Percentiles rank a stretch among this genome's conserved stretches.
phyloP scores from a whole-genome alignment of 768 basidiomycete genomes.

The Boletus edulis region DNA sequence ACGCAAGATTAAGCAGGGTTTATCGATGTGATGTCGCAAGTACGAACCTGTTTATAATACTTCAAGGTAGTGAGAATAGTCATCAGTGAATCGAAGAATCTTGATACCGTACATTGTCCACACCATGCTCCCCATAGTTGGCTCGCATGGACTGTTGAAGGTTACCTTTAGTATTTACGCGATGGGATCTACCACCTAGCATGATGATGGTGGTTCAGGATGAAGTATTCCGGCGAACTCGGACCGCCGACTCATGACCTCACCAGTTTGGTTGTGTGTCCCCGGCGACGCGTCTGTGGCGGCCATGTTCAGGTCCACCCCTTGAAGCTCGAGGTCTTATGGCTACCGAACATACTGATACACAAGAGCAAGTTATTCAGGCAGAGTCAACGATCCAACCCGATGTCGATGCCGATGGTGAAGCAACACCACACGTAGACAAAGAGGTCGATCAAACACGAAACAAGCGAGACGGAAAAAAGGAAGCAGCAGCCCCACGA shows the following conservation, averaged over 20 bases:
- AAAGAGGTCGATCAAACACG: constrained; percentile 7
- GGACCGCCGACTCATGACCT: no score
- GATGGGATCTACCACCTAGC: constrained; percentile 24
- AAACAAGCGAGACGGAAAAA: constrained; percentile 19
- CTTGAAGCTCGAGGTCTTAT: background rate
- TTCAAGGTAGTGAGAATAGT: constrained; percentile 7
- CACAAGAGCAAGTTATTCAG: constrained; percentile 6
- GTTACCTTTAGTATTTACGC: constrained; percentile 22
- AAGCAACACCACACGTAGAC: constrained; percentile 1
- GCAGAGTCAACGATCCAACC: constrained; percentile 1
- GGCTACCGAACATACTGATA: constrained; percentile 10
- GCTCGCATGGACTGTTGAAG: constrained; percentile 45
- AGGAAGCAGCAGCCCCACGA: constrained; percentile 11
- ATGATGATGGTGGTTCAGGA: constrained; percentile 2
- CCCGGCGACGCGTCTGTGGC: constrained; percentile 1
- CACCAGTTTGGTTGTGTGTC: no score
- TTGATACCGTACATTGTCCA: constrained; percentile 47
- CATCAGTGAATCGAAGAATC: background rate
- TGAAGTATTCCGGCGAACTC: background rate
- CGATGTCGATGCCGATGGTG: constrained; percentile 10
- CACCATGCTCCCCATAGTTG: constrained; percentile 53
- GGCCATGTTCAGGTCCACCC: background rate
- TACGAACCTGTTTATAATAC: constrained; percentile 30
- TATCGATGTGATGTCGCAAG: background rate
- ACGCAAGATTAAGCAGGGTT: background rate